Conservation (phyloP, 371 early-diverging fungal species). For the Gilbertella persicaria region DNA sequence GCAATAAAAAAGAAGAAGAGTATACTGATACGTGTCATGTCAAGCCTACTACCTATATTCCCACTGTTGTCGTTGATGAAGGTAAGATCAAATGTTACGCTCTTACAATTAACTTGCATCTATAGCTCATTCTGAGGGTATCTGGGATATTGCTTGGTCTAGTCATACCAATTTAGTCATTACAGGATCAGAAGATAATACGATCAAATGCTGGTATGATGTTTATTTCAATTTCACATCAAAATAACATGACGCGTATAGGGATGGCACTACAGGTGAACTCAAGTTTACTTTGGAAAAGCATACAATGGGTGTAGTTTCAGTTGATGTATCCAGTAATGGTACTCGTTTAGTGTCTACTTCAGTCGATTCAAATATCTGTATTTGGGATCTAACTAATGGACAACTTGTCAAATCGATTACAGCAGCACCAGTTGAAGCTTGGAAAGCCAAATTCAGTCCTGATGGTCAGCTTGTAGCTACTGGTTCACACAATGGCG, state of each 20-base stretch:
- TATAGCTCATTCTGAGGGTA: slow-evolving; percentile 79
- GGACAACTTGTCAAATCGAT: slow-evolving; percentile 56
- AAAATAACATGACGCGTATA: slow-evolving; percentile 25
- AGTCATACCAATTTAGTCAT: slow-evolving; percentile 63
- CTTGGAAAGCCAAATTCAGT: slow-evolving; percentile 76
- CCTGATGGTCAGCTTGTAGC: slow-evolving; percentile 74
- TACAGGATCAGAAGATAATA: slow-evolving; percentile 79
- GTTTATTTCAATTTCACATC: no score
- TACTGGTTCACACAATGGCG: slow-evolving; percentile 76
- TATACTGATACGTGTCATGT: no score
- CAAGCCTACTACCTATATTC: background rate
- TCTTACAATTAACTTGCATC: background rate
- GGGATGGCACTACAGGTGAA: slow-evolving; percentile 69
- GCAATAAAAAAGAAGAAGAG: no score
- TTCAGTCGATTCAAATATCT: slow-evolving; percentile 80
- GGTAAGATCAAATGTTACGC: background rate
- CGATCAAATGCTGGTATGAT: slow-evolving; percentile 79
- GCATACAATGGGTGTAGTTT: slow-evolving; percentile 78
- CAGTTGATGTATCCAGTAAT: slow-evolving; percentile 65
- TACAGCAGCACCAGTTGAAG: slow-evolving; percentile 70
- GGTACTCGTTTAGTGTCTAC: slow-evolving; percentile 74
- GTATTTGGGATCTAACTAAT: slow-evolving; percentile 73
- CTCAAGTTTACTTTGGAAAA: slow-evolving; percentile 63
- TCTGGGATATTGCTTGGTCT: slow-evolving; percentile 84
- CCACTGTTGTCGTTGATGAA: background rate